phyloP scores from a whole-genome alignment of 192 early-diverging fungal genomes.

The Rhizophagus sp. region DNA sequence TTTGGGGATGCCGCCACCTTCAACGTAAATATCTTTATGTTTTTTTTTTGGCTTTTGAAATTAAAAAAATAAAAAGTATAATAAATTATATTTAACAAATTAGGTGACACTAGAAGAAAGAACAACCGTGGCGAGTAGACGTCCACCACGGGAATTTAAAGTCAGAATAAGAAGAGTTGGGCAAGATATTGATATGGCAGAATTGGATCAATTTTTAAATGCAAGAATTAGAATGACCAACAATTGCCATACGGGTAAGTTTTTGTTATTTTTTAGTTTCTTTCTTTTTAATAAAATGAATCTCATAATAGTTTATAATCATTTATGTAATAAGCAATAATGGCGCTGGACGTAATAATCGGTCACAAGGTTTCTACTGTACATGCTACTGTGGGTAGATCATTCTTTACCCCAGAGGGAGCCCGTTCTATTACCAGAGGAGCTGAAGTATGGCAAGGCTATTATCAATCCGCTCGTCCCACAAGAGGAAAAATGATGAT shows the following conservation, averaged over 20 bases:
- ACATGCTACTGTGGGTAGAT: slow-evolving; percentile 79
- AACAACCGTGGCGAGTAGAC: slow-evolving; percentile 27
- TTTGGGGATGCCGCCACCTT: slow-evolving; percentile 53
- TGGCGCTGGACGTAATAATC: slow-evolving; percentile 77
- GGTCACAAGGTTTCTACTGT: slow-evolving; percentile 70
- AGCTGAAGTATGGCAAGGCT: slow-evolving; percentile 90
- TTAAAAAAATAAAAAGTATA: background rate
- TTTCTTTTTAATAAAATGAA: background rate
- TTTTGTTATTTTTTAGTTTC: background rate
- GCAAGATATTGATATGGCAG: slow-evolving; percentile 66
- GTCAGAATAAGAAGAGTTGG: slow-evolving; percentile 63
- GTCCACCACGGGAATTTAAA: slow-evolving; percentile 55
- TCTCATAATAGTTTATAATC: background rate
- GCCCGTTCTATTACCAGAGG: slow-evolving; percentile 58
- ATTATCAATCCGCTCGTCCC: slow-evolving; percentile 80
- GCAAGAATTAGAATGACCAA: slow-evolving; percentile 41
- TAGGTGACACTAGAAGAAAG: slow-evolving; percentile 49
- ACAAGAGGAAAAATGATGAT: slow-evolving; percentile 55
- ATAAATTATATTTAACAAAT: background rate
- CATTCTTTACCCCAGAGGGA: slow-evolving; percentile 83
- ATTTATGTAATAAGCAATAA: slow-evolving; percentile 43
- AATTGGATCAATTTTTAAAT: slow-evolving; percentile 52
- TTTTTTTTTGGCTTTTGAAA: background rate
- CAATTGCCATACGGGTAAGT: slow-evolving; percentile 38
- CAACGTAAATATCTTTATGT: slow-evolving; percentile 44